Evolutionary conservation across 352 stramenopile species (phyloP), one percentile per base, ranked within the genome.

Genomic region (Phytophthora rubi): DNA sequence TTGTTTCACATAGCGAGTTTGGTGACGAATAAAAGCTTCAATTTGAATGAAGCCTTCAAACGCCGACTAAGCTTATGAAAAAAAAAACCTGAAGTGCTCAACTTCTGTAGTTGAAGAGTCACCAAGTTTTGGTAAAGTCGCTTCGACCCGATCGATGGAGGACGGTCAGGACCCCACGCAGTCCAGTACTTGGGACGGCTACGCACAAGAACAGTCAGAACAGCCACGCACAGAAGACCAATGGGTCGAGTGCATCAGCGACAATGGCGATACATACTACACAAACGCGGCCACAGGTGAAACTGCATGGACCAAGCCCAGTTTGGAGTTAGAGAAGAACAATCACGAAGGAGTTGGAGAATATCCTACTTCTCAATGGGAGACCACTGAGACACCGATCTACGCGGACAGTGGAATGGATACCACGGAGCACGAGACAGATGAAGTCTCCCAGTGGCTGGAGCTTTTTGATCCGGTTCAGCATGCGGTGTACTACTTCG

Each of bases 381-480:
- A 85, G 47, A 73, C 75, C 45, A 56, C 64, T 2, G 66, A 77
- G 16, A 62, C 64, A 30, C 69, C 75, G 28, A 32, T 69, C 53
- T 62, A 75, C 26, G 42, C 78, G 8, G 71, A 86, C 18, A 30
- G 15, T n/a, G 45, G 15, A 26, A 8, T 18, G 10, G 10, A 28
- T 33, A 61, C 8, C 32, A 30, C 18, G 42, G 35, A 18, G 7
- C 57, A 26, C 13, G 44, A 54, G 16, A 15, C 16, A 53, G 53
- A 37, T 7, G 45, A 75, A 21, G 42, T 30, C 39, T 30, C 63
- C 33, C 71, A 82, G 55, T 91, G 83, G 79, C 51, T 89, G 56
- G 73, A 89, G 65, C 76, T 89, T 71, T 83, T 80, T 52, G 81
- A 91, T 48, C 73, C 71, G 28, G 75, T 70, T 0, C 77, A 83